Conservation (phyloP, 202 grass and related monocot genomes). For the Alloteropsis angusta region DNA sequence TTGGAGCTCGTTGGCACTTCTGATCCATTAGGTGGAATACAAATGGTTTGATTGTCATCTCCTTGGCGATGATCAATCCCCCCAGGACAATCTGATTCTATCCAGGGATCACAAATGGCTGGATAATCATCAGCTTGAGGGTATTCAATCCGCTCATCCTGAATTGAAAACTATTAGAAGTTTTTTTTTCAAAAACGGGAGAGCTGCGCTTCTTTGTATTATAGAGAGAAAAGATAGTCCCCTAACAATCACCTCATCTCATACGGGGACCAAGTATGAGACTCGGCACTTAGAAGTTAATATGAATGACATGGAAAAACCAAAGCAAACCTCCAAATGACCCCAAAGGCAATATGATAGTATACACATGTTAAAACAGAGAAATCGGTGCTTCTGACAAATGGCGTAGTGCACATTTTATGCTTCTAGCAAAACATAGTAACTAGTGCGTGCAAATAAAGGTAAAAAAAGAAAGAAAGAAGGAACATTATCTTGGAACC, state of each 20-base stretch:
- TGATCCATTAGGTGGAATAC: conserved; percentile 22
- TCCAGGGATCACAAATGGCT: background rate
- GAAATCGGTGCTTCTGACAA: background rate
- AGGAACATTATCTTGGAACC: background rate
- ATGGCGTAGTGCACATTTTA: background rate
- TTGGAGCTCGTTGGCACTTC: conserved; percentile 24
- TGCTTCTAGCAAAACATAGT: background rate
- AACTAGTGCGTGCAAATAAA: conserved; percentile 1
- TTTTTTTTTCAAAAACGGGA: too few species aligned
- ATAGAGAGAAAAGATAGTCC: too few species aligned
- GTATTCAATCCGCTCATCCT: conserved; percentile 18
- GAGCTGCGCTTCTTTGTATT: too few species aligned
- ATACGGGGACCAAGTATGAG: too few species aligned
- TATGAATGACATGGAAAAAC: conserved; percentile 11
- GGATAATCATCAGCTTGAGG: conserved; percentile 24
- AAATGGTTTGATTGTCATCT: conserved; percentile 10
- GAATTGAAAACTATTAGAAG: conserved; percentile 20
- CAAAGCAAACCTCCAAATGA: background rate
- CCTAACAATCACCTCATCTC: too few species aligned
- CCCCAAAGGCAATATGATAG: background rate
- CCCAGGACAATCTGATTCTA: conserved; percentile 10
- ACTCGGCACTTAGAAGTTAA: background rate
- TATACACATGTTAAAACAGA: background rate
- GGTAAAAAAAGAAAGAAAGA: background rate
- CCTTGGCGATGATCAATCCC: conserved; percentile 1